Evolutionary conservation across 2,329 filamentous ascomycete genomes (phyloP).

Genomic region (Achaetomium macrosporum): DNA sequence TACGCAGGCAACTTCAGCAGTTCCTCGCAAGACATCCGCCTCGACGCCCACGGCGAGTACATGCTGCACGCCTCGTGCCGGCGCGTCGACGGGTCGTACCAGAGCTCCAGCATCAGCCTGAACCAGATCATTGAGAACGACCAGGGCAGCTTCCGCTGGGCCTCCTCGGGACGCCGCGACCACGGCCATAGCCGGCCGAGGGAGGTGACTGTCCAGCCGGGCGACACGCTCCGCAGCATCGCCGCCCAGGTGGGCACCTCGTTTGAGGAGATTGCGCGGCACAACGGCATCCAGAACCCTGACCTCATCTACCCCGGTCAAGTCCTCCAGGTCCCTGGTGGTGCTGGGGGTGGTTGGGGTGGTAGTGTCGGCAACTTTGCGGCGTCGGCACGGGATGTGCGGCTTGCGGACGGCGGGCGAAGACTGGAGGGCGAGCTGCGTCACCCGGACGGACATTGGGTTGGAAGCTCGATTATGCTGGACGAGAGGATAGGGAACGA

Average conservation of each 20-base stretch:
- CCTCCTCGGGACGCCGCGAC: slow-evolving; percentile 16
- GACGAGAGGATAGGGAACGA: slow-evolving; percentile 33
- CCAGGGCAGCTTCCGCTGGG: slow-evolving; percentile 35
- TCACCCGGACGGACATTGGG: slow-evolving; percentile 29
- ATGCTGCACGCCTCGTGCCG: slow-evolving; percentile 32
- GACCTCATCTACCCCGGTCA: slow-evolving; percentile 40
- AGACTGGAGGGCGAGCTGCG: slow-evolving; percentile 31
- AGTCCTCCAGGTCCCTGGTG: slow-evolving; percentile 32
- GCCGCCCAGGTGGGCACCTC: slow-evolving; percentile 29
- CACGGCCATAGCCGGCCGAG: slow-evolving; percentile 20
- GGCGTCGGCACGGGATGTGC: slow-evolving; percentile 32
- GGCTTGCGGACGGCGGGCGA: slow-evolving; percentile 33
- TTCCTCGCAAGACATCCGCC: slow-evolving; percentile 32
- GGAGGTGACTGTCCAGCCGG: slow-evolving; percentile 35
- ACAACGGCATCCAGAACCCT: slow-evolving; percentile 36
- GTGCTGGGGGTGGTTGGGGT: slow-evolving; percentile 11
- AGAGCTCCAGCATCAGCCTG: slow-evolving; percentile 32
- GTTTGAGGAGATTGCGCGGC: slow-evolving; percentile 36
- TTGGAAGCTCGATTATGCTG: slow-evolving; percentile 28
- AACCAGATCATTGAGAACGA: slow-evolving; percentile 34
- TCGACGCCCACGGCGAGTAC: slow-evolving; percentile 30
- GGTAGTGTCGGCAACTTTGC: slow-evolving; percentile 28
- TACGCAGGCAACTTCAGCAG: slow-evolving; percentile 32
- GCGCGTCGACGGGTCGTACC: slow-evolving; percentile 30
- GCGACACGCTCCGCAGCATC: slow-evolving; percentile 38